A percentile compares a stretch with the other conserved stretches of the same genome.
These are phyloP conservation scores for Phallus indusiatus DNA, from an alignment of 768 basidiomycete genomes.

Conservation along the genomic window DNA sequence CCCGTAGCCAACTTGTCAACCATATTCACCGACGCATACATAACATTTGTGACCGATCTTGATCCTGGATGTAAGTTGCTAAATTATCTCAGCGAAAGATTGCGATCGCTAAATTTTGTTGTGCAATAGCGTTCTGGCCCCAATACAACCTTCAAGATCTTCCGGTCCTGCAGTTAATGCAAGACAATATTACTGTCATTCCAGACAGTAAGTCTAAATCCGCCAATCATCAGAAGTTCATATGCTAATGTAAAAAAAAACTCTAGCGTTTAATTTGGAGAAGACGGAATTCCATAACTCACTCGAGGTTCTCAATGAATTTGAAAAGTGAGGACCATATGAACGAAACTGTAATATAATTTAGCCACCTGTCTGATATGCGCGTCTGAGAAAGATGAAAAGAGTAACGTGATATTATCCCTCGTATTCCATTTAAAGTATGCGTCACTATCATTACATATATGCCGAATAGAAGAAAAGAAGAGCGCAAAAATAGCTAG, in stretches of 20 bases:
- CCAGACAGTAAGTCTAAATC: constrained; percentile 33
- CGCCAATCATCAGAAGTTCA: background rate
- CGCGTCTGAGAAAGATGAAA: too few species aligned
- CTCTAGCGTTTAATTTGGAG: constrained; percentile 32
- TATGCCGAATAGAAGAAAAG: too few species aligned
- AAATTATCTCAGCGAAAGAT: background rate
- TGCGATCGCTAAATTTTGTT: background rate
- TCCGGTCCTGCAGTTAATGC: constrained; percentile 38
- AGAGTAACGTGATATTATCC: too few species aligned
- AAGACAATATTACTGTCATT: constrained; percentile 44
- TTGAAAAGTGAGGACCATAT: constrained; percentile 29
- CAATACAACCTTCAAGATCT: constrained; percentile 25
- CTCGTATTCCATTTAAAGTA: too few species aligned
- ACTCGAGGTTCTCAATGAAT: constrained; percentile 30
- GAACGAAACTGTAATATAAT: background rate
- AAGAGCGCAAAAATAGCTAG: too few species aligned
- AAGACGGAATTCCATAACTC: constrained; percentile 36
- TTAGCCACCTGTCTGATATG: background rate
- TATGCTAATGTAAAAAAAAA: background rate
- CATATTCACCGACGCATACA: constrained; percentile 41
- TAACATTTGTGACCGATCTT: constrained; percentile 48
- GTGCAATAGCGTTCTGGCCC: constrained; percentile 35
- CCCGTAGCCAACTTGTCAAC: constrained; percentile 36
- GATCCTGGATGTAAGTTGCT: constrained; percentile 41
- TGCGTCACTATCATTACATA: too few species aligned